Evolutionary conservation across 306 rosid species (phyloP).

Genomic region (Cucumis cinereus): DNA sequence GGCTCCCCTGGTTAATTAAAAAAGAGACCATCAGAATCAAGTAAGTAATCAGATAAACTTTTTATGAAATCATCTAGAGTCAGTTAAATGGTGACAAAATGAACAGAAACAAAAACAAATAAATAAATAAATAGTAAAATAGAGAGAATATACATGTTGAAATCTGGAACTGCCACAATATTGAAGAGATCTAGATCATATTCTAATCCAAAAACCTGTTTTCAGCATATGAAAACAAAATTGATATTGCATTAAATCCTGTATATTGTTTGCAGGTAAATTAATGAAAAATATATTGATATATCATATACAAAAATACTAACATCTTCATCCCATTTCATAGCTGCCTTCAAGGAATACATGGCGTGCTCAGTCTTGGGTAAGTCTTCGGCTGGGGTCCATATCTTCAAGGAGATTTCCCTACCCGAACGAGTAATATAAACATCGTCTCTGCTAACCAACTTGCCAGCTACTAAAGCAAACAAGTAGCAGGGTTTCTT

Average conservation of each 20-base stretch:
- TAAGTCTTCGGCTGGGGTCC: slow-evolving; percentile 83
- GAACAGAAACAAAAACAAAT: background rate
- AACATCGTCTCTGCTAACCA: slow-evolving; percentile 72
- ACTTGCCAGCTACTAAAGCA: slow-evolving; percentile 97
- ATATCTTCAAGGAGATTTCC: slow-evolving; percentile 73
- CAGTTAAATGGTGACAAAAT: background rate
- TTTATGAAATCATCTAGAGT: background rate
- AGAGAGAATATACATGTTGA: slow-evolving; percentile 58
- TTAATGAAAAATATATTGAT: slow-evolving; percentile 7
- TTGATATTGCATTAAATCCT: background rate
- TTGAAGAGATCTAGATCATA: slow-evolving; percentile 98
- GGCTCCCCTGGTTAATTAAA: slow-evolving; percentile 72
- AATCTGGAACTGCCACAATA: slow-evolving; percentile 96
- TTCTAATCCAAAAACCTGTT: slow-evolving; percentile 93
- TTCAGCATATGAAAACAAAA: background rate
- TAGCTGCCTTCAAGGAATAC: slow-evolving; percentile 89
- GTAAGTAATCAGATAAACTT: background rate
- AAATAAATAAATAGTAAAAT: background rate
- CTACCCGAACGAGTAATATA: slow-evolving; percentile 67
- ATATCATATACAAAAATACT: slow-evolving; percentile 18
- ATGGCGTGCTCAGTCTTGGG: slow-evolving; percentile 94
- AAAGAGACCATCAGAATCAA: background rate
- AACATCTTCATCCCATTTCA: slow-evolving; percentile 99
- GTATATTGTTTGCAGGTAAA: background rate
- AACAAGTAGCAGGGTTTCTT: slow-evolving; percentile 97